A percentile compares a stretch with the other conserved stretches of the same genome.
These are phyloP conservation scores for Mediolabrus comicus DNA, from an alignment of 108 stramenopile species.

Conservation along the genomic window DNA sequence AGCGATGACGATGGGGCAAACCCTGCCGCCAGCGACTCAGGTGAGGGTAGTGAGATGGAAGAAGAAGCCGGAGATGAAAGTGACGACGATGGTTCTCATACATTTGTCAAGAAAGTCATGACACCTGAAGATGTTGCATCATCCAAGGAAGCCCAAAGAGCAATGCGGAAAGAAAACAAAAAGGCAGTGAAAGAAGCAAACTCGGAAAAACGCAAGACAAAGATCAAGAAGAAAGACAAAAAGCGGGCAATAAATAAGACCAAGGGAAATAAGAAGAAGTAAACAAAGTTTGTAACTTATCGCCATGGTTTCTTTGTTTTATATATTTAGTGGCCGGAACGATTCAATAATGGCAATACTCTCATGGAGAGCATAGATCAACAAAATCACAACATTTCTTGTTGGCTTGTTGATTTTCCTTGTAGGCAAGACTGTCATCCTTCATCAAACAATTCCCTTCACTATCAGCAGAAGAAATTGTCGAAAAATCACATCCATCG, in stretches of 20 bases:
- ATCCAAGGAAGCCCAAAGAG: slow-evolving; percentile 60
- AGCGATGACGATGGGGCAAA: slow-evolving; percentile 17
- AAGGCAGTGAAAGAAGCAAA: slow-evolving; percentile 77
- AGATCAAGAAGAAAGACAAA: slow-evolving; percentile 93
- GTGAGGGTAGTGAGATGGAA: slow-evolving; percentile 11
- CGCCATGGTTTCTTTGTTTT: not conserved
- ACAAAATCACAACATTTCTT: not conserved
- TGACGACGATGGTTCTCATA: slow-evolving; percentile 39
- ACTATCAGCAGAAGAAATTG: slow-evolving; percentile 3
- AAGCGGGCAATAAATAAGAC: slow-evolving; percentile 83
- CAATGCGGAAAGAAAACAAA: slow-evolving; percentile 75
- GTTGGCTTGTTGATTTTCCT: not conserved
- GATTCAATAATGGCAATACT: too few relatives aligned
- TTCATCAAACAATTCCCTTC: not conserved
- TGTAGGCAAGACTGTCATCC: not conserved
- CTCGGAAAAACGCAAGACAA: slow-evolving; percentile 73
- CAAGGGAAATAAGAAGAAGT: slow-evolving; percentile 74
- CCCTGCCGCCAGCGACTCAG: slow-evolving; percentile 4
- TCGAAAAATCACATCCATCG: not conserved
- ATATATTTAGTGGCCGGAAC: too few relatives aligned
- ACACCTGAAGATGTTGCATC: slow-evolving; percentile 71
- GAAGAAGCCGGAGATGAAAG: slow-evolving; percentile 28
- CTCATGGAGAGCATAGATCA: not conserved
- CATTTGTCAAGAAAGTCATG: slow-evolving; percentile 63
- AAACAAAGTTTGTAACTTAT: slow-evolving; percentile 12